Evolutionary conservation across 2,329 filamentous ascomycete genomes (phyloP).

Genomic region (Nectriaceae sp.): DNA sequence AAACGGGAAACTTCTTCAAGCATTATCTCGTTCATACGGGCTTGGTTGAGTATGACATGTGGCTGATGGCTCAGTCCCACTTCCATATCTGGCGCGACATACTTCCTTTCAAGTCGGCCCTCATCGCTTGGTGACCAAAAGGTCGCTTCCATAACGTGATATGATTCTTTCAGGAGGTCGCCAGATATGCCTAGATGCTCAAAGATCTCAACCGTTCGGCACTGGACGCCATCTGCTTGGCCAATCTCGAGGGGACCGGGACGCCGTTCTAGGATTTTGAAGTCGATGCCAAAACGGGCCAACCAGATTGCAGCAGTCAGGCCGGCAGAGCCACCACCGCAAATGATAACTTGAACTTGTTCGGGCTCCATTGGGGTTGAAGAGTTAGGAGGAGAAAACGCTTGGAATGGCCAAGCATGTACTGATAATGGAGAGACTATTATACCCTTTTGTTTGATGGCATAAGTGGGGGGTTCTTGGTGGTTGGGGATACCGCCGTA

Average conservation of each 20-base stretch:
- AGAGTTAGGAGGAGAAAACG: too few species aligned
- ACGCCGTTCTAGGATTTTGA: slow-evolving; percentile 16
- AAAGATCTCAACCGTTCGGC: slow-evolving; percentile 55
- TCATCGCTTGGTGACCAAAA: slow-evolving; percentile 47
- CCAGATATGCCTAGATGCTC: slow-evolving; percentile 60
- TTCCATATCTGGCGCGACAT: slow-evolving; percentile 11
- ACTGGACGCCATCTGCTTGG: slow-evolving; percentile 19
- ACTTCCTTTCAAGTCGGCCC: slow-evolving; percentile 3
- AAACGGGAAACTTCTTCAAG: slow-evolving; percentile 8
- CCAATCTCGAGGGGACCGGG: slow-evolving; percentile 14
- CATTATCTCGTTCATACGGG: slow-evolving; percentile 17
- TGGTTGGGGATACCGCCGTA: too few species aligned
- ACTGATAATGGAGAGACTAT: too few species aligned
- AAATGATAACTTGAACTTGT: slow-evolving; percentile 15
- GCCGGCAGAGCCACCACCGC: slow-evolving; percentile 17
- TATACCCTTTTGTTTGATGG: too few species aligned
- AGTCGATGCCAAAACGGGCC: slow-evolving; percentile 14
- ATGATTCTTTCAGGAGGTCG: slow-evolving; percentile 56
- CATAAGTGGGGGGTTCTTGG: too few species aligned
- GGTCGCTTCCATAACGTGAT: slow-evolving; percentile 57
- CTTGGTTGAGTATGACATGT: slow-evolving; percentile 20
- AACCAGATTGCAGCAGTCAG: slow-evolving; percentile 18
- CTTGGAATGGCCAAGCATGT: too few species aligned
- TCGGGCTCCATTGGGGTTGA: not conserved
- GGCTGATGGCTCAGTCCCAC: slow-evolving; percentile 14